Evolutionary conservation across 495 filamentous ascomycete genomes (phyloP).

Genomic region (Aspergillus ostianus): DNA sequence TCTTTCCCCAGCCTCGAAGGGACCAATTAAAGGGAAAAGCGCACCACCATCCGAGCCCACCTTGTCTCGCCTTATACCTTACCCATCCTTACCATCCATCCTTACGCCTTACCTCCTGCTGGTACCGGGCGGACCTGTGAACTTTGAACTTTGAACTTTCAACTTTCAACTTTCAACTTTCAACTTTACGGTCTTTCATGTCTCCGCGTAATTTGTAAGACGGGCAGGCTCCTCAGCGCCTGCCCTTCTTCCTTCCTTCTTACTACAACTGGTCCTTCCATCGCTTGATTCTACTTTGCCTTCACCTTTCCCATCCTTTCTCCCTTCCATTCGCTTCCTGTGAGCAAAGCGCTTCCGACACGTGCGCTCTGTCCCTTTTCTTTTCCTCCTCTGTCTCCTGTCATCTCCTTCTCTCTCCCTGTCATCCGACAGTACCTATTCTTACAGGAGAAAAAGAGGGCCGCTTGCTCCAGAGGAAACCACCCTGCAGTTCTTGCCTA

Average conservation of each 20-base stretch:
- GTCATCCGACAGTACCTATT: background rate
- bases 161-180: background rate
- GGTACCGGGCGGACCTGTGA: background rate
- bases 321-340: slow-evolving; percentile 18
- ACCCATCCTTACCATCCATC: background rate
- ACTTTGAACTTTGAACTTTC: background rate
- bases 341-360: slow-evolving; percentile 10
- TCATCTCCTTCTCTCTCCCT: background rate
- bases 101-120: slow-evolving; percentile 3
- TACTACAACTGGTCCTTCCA: slow-evolving; percentile 6
- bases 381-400: slow-evolving; percentile 1
- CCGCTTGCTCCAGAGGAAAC: background rate
- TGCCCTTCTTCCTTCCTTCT: slow-evolving; percentile 14
- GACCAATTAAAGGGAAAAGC: slow-evolving; percentile 23
- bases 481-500: slow-evolving; percentile 3
- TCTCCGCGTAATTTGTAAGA: background rate
- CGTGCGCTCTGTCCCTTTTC: slow-evolving; percentile 12
- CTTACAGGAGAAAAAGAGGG: slow-evolving; percentile 2
- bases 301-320: slow-evolving; percentile 9
- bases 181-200: background rate
- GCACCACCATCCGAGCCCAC: slow-evolving; percentile 19
- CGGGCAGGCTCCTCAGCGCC: slow-evolving; percentile 12
- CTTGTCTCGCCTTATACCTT: slow-evolving; percentile 5
- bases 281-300: slow-evolving; percentile 8
- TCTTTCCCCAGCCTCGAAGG: slow-evolving; percentile 20